These are phyloP conservation scores for Botryotinia convoluta DNA, from an alignment of 2,329 filamentous ascomycete species.

Conservation along the genomic window DNA sequence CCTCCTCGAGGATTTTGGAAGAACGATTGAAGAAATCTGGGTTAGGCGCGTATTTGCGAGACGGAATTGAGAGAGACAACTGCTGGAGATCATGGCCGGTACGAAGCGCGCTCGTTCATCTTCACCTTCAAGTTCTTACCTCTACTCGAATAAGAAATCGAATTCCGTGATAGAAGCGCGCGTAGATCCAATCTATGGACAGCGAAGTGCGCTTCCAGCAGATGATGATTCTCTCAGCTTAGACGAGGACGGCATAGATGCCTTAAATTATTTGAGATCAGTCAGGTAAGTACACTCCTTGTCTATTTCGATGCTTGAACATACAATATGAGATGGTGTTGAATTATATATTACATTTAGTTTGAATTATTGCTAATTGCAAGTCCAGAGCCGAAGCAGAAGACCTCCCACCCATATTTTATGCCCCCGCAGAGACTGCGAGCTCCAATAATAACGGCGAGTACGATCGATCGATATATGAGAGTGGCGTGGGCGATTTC, in stretches of 20 bases:
- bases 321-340: constrained; percentile 40
- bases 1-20: neutral
- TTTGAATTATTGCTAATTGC: constrained; percentile 42
- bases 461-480: constrained; percentile 46
- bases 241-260: constrained; percentile 61
- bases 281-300: constrained; percentile 57
- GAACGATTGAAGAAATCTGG: neutral
- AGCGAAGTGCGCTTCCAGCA: constrained; percentile 67
- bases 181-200: constrained; percentile 65
- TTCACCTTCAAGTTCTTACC: constrained; percentile 20
- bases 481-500: constrained; percentile 50
- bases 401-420: constrained; percentile 67
- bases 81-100: neutral
- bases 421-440: constrained; percentile 51
- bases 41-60: neutral
- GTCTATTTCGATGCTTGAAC: neutral
- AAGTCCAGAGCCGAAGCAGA: constrained; percentile 68
- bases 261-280: constrained; percentile 66
- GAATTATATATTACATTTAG: constrained; percentile 33
- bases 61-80: neutral
- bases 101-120: constrained; percentile 16
- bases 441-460: constrained; percentile 29
- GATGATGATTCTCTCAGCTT: constrained; percentile 58
- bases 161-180: constrained; percentile 36
- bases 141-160: constrained; percentile 12